Base-by-base conservation (phyloP, 2,329 filamentous ascomycete genomes). In the Zymoseptoria crescenta region DNA sequence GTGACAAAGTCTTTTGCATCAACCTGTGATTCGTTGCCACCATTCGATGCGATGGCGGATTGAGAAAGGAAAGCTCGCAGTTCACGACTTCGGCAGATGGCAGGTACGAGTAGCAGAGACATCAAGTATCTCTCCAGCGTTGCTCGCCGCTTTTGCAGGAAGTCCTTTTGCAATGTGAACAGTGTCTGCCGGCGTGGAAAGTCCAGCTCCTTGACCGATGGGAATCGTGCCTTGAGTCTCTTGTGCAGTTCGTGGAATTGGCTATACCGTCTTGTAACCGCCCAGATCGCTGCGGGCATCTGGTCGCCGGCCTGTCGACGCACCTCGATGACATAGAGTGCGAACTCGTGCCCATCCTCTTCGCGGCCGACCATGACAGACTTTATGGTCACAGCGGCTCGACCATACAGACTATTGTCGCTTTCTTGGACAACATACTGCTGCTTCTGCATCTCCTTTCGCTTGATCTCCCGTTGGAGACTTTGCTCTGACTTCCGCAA, bases 351-450 rank as follows among this genome's bases (percentile, higher is more conserved):
- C 6, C 93, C 93, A 68, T 96, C 92, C 28, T 93, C 88, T 65
- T 97, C 94, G 62, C 86, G 87, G 5, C 91, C 93, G 13, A 96
- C 90, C 76, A 96, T 91, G 56, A 96, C 92, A 0, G 89, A 90
- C 70, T 94, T 94, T 71, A 99, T 96, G 67, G 84, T 88, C 67
- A 97, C 85, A 0, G 86, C 90, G 2, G 94, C 93, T 19, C 93
- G 88, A 2, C 94, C 94, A 69, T 96, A 97, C 24, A 99, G 80
- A 73, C 91, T 96, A 73, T 96, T 99, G 72, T 99, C 95, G 70
- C 91, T 96, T 74, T 99, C 94, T 74, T 99, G 94, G 7, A 97
- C 86, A 52, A 96, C 90, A 68, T 99, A 99, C 72, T 99, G 95
- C 73, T 96, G 94, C 56, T 92, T 84, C 72, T 99, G 94, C 69